These are phyloP conservation scores for Akanthomyces muscarius DNA, from an alignment of 2,329 filamentous ascomycete species.

Conservation along the genomic window DNA sequence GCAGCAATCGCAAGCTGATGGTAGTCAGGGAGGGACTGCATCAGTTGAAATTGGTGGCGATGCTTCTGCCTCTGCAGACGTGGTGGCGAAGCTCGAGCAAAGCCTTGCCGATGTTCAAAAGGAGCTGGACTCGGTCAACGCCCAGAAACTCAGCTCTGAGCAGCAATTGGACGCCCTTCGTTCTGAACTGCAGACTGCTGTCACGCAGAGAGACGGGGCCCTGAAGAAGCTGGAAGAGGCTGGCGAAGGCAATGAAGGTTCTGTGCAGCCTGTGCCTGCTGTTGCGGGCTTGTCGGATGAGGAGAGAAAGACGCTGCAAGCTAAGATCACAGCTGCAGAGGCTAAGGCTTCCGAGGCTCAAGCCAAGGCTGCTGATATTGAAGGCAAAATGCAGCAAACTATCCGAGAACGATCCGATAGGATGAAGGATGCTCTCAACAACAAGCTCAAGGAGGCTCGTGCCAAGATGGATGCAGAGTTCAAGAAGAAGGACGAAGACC, in stretches of 20 bases:
- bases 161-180: constrained; percentile 54
- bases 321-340: constrained; percentile 57
- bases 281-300: constrained; percentile 45
- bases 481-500: constrained; percentile 50
- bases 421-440: constrained; percentile 65
- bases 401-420: constrained; percentile 63
- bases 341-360: constrained; percentile 62
- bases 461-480: constrained; percentile 48
- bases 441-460: constrained; percentile 65
- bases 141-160: constrained; percentile 67
- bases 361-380: constrained; percentile 58
- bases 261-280: constrained; percentile 17
- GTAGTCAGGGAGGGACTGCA: constrained; percentile 33
- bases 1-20: constrained; percentile 30
- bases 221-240: constrained; percentile 39
- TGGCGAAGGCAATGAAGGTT: constrained; percentile 24
- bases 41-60: constrained; percentile 34
- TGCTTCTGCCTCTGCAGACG: constrained; percentile 42
- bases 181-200: constrained; percentile 57
- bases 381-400: constrained; percentile 56
- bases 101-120: constrained; percentile 48
- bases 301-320: constrained; percentile 58
- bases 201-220: constrained; percentile 62
- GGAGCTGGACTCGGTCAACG: constrained; percentile 61
- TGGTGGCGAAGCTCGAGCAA: constrained; percentile 44